phyloP scores from a whole-genome alignment of 192 early-diverging fungal species.

The Entomortierella chlamydospora region DNA sequence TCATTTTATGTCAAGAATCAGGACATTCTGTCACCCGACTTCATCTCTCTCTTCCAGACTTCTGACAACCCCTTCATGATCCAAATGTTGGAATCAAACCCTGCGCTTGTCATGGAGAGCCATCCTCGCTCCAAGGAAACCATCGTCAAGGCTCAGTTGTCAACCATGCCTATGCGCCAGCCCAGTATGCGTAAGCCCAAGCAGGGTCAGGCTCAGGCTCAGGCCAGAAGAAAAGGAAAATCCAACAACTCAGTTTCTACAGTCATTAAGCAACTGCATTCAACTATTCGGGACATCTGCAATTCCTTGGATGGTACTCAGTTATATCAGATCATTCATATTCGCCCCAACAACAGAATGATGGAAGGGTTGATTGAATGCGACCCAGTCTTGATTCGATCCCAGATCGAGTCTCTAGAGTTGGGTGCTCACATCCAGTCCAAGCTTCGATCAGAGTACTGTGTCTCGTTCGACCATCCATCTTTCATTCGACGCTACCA shows the following conservation, averaged over 20 bases:
- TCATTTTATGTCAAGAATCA: slow-evolving; percentile 84
- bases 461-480: slow-evolving; percentile 71
- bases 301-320: slow-evolving; percentile 81
- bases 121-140: slow-evolving; percentile 79
- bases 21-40: slow-evolving; percentile 81
- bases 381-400: slow-evolving; percentile 39
- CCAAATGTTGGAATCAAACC: slow-evolving; percentile 76
- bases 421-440: slow-evolving; percentile 24
- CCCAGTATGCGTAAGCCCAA: slow-evolving; percentile 73
- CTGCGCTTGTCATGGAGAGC: slow-evolving; percentile 76
- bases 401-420: slow-evolving; percentile 40
- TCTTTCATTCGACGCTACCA: slow-evolving; percentile 81
- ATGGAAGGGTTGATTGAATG: slow-evolving; percentile 38
- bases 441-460: slow-evolving; percentile 66
- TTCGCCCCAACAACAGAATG: slow-evolving; percentile 75
- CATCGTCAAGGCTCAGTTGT: slow-evolving; percentile 82
- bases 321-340: slow-evolving; percentile 87
- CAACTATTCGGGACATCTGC: slow-evolving; percentile 82
- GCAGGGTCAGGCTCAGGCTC: slow-evolving; percentile 30
- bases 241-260: slow-evolving; percentile 59
- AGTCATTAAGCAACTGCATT: slow-evolving; percentile 69
- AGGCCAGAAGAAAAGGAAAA: slow-evolving; percentile 36
- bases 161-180: slow-evolving; percentile 77
- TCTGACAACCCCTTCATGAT: slow-evolving; percentile 80
- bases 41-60: slow-evolving; percentile 81